phyloP scores from a whole-genome alignment of 2,329 filamentous ascomycete genomes.

The Sphaerostilbella broomeana region DNA sequence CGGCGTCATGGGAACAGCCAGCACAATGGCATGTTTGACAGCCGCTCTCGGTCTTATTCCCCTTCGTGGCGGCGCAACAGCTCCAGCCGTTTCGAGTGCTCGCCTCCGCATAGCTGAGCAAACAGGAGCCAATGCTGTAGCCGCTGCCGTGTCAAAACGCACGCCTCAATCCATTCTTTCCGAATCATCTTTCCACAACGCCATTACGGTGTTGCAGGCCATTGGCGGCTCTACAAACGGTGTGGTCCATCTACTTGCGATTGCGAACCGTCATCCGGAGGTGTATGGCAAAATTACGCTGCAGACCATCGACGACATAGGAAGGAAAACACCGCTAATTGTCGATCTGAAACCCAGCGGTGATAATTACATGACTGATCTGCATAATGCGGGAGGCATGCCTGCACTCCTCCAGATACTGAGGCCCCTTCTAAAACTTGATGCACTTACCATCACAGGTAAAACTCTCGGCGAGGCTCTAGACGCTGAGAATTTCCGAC shows the following conservation, averaged over 20 bases:
- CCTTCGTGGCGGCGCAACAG: conserved; percentile 63
- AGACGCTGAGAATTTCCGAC: conserved; percentile 57
- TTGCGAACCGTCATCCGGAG: conserved; percentile 64
- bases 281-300: conserved; percentile 60
- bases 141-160: conserved; percentile 56
- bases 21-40: conserved; percentile 81
- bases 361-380: conserved; percentile 81
- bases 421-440: conserved; percentile 67
- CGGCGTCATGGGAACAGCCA: conserved; percentile 87
- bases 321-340: conserved; percentile 70
- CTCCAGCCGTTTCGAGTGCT: conserved; percentile 68
- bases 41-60: conserved; percentile 77
- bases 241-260: conserved; percentile 79
- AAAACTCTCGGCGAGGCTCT: conserved; percentile 77
- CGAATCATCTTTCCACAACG: conserved; percentile 73
- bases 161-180: conserved; percentile 65
- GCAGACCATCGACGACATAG: conserved; percentile 72
- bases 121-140: conserved; percentile 62
- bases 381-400: conserved; percentile 76
- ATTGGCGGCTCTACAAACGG: conserved; percentile 82
- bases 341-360: conserved; percentile 83
- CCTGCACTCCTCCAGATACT: conserved; percentile 74
- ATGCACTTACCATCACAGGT: conserved; percentile 76
- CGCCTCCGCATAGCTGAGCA: conserved; percentile 77
- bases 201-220: conserved; percentile 78